Evolutionary conservation across 2,329 filamentous ascomycete species (phyloP).

Genomic region (Bipolaris sorokiniana): DNA sequence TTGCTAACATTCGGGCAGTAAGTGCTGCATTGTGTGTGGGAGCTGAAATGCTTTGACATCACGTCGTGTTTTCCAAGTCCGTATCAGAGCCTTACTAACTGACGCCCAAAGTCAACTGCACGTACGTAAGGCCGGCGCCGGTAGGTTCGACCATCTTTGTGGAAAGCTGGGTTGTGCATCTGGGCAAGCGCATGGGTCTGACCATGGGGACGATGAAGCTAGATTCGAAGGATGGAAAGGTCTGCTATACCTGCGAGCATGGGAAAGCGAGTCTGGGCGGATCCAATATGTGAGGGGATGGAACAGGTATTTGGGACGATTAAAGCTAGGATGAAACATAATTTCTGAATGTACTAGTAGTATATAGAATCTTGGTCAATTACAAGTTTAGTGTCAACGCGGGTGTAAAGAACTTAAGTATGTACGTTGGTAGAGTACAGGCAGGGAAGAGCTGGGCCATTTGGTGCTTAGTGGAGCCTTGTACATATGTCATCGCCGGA

Average conservation of each 20-base stretch:
- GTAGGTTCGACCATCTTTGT: constrained; percentile 51
- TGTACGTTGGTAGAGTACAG: no score
- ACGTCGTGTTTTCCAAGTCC: neutral
- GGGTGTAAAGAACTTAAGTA: neutral
- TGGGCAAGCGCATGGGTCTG: constrained; percentile 52
- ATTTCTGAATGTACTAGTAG: neutral
- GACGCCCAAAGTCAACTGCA: constrained; percentile 49
- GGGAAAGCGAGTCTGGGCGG: constrained; percentile 40
- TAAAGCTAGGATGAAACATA: neutral
- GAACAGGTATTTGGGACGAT: neutral
- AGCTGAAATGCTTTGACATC: neutral
- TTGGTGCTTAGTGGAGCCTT: constrained; percentile 2
- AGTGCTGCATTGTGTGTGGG: constrained; percentile 5
- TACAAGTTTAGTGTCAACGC: neutral
- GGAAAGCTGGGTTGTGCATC: constrained; percentile 54
- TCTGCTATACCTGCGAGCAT: constrained; percentile 51
- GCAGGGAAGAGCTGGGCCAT: neutral
- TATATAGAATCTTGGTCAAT: neutral
- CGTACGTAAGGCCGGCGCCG: constrained; percentile 53
- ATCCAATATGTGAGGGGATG: constrained; percentile 25
- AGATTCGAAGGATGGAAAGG: constrained; percentile 43
- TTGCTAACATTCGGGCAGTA: constrained; percentile 21
- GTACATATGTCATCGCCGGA: constrained; percentile 3
- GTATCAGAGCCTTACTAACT: constrained; percentile 14
- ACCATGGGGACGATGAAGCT: constrained; percentile 51